phyloP scores from a whole-genome alignment of 768 basidiomycete genomes.

The Tephrocybe sp. region DNA sequence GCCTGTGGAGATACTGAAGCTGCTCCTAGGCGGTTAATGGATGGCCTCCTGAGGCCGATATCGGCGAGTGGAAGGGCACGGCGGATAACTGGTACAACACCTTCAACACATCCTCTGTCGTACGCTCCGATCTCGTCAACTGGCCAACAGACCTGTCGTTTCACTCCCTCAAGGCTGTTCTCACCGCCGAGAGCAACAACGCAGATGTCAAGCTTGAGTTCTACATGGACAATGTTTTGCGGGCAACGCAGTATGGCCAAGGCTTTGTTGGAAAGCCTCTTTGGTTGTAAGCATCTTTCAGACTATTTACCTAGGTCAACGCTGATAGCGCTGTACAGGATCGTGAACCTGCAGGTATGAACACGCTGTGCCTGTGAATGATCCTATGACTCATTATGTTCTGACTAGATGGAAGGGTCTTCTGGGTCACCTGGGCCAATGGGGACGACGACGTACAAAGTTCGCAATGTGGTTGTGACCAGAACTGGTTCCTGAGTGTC shows the following conservation, averaged over 20 bases:
- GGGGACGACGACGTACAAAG: conserved; percentile 41
- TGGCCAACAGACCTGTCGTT: conserved; percentile 46
- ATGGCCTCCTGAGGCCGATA: conserved; percentile 45
- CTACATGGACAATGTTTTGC: conserved; percentile 37
- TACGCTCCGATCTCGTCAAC: conserved; percentile 35
- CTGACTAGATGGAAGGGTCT: conserved; percentile 43
- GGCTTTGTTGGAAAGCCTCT: conserved; percentile 41
- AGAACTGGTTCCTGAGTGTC: conserved; percentile 32
- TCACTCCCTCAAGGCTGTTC: conserved; percentile 40
- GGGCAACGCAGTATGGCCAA: conserved; percentile 37
- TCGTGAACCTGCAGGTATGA: conserved; percentile 40
- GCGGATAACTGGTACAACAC: conserved; percentile 44
- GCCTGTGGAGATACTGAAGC: background rate
- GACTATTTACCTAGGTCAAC: background rate
- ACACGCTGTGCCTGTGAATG: background rate
- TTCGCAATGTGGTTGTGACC: conserved; percentile 40
- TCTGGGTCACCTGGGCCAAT: conserved; percentile 42
- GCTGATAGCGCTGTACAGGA: conserved; percentile 22
- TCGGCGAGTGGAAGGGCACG: conserved; percentile 48
- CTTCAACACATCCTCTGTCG: conserved; percentile 44
- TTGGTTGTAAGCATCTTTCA: conserved; percentile 35
- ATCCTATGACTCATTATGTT: background rate
- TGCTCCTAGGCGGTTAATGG: conserved; percentile 33
- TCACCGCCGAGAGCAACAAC: conserved; percentile 36
- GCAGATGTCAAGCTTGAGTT: conserved; percentile 40